These are phyloP conservation scores for Alternaria triticimaculans DNA, from an alignment of 2,329 filamentous ascomycete species.

Conservation along the genomic window DNA sequence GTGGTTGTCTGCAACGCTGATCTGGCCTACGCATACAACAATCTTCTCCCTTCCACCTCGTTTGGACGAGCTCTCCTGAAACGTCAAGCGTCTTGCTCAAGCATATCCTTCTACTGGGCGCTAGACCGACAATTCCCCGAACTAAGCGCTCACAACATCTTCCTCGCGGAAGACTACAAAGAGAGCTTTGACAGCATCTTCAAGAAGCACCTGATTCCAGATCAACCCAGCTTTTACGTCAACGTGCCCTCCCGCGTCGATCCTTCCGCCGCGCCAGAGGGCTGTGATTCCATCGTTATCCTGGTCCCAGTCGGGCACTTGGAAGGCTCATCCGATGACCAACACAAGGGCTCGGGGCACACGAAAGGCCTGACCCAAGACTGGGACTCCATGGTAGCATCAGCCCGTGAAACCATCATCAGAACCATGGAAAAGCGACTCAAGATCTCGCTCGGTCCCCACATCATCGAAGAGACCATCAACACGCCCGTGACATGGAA, in stretches of 20 bases:
- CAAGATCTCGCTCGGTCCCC: slow-evolving; percentile 58
- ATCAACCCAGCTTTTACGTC: slow-evolving; percentile 76
- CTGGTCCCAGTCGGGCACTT: slow-evolving; percentile 77
- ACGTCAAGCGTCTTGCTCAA: slow-evolving; percentile 69
- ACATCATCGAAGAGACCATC: slow-evolving; percentile 66
- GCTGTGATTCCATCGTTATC: slow-evolving; percentile 70
- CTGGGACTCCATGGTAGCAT: slow-evolving; percentile 66
- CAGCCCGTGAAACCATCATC: slow-evolving; percentile 67
- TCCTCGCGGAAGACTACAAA: slow-evolving; percentile 74
- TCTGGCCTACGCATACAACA: slow-evolving; percentile 75
- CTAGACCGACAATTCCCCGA: slow-evolving; percentile 66
- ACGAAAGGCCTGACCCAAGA: slow-evolving; percentile 58
- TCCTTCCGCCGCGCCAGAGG: slow-evolving; percentile 68
- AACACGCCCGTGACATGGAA: slow-evolving; percentile 73
- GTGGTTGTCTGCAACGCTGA: slow-evolving; percentile 76
- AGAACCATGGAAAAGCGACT: slow-evolving; percentile 66
- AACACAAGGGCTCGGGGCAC: slow-evolving; percentile 49
- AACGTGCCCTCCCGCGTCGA: slow-evolving; percentile 77
- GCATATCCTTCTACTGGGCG: slow-evolving; percentile 80
- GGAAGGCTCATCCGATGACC: slow-evolving; percentile 51
- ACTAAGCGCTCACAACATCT: slow-evolving; percentile 76
- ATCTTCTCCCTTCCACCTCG: slow-evolving; percentile 65
- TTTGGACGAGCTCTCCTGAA: slow-evolving; percentile 53
- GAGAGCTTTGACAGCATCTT: slow-evolving; percentile 81
- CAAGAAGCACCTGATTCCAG: slow-evolving; percentile 69